Evolutionary conservation across 257 asterid genomes (phyloP).

Genomic region (Solanum sparsipilum): DNA sequence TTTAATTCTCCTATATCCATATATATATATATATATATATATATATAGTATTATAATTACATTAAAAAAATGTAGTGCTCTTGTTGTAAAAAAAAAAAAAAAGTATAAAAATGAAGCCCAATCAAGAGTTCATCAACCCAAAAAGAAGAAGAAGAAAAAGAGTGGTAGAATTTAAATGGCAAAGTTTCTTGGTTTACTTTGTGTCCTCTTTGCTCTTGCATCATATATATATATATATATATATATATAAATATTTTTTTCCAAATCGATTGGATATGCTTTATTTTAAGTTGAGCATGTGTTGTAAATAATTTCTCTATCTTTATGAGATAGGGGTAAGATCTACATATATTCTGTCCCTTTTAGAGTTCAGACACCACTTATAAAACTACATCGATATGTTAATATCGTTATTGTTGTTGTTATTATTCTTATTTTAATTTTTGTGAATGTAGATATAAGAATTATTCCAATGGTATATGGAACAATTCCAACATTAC

Average conservation of each 20-base stretch:
- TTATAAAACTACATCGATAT: no score
- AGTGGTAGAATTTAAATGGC: background rate
- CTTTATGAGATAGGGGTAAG: background rate
- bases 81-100: no score
- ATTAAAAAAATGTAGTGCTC: no score
- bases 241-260: no score
- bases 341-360: accelerated
- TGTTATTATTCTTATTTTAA: no score
- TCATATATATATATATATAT: background rate
- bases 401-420: no score
- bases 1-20: background rate
- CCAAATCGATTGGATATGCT: no score
- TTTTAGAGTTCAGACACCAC: background rate
- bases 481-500: background rate
- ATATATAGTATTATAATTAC: background rate
- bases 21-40: no score
- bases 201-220: background rate
- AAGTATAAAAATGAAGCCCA: background rate
- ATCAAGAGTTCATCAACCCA: background rate
- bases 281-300: background rate
- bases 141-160: background rate
- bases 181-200: background rate
- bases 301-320: no score
- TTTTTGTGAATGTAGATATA: background rate
- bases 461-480: background rate